Conservation (phyloP, 2,329 filamentous ascomycete species). For the Epichloe scottii region DNA sequence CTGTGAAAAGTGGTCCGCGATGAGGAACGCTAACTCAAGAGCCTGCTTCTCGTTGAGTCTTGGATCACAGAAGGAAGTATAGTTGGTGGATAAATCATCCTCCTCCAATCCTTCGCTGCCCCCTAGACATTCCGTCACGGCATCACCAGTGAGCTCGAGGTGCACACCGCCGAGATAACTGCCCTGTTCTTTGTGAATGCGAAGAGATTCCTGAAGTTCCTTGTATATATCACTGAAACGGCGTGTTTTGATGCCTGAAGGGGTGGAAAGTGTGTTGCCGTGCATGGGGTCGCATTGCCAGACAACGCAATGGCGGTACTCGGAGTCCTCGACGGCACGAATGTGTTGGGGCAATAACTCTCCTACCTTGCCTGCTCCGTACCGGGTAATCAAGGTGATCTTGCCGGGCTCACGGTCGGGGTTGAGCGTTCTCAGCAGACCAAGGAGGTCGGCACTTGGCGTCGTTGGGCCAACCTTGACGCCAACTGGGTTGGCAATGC, state of each 20-base stretch:
- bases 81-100: conserved; percentile 78
- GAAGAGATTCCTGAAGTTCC: conserved; percentile 72
- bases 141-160: conserved; percentile 87
- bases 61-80: conserved; percentile 93
- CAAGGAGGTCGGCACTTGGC: conserved; percentile 59
- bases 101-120: conserved; percentile 80
- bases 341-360: conserved; percentile 74
- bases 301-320: conserved; percentile 55
- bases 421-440: conserved; percentile 75
- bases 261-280: conserved; percentile 61
- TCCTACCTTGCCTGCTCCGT: conserved; percentile 68
- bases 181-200: conserved; percentile 70
- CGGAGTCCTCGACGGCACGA: conserved; percentile 71
- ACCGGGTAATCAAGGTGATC: conserved; percentile 90
- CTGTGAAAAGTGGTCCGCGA: conserved; percentile 63
- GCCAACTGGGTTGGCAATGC: conserved; percentile 89
- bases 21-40: conserved; percentile 83
- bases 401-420: conserved; percentile 74
- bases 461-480: conserved; percentile 93
- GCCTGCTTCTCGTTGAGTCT: conserved; percentile 96
- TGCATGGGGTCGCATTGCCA: conserved; percentile 99
- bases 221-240: conserved; percentile 82
- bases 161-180: conserved; percentile 91
- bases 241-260: conserved; percentile 77
- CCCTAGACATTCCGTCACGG: conserved; percentile 90